Base-by-base conservation (phyloP, 768 basidiomycete genomes). In the Suillus variegatus region DNA sequence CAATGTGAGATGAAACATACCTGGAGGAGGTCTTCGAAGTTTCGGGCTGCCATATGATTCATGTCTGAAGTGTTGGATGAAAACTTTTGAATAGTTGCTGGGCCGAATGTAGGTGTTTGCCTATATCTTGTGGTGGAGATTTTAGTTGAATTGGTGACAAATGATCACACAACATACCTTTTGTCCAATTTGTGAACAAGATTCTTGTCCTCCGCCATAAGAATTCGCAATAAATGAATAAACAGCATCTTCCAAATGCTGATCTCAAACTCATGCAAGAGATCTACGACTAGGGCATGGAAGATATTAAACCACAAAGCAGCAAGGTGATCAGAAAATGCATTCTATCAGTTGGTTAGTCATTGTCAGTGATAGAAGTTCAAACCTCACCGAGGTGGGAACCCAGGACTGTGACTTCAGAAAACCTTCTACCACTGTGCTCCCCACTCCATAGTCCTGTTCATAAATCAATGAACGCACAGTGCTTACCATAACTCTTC, bases 1-100 rank as follows among this genome's bases (percentile, higher is more conserved):
- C 20, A 58, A 28, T 22, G 47, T 46, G 12, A 49, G 12, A 6
- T n/a, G 9, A 1, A 6, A 0, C 49, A 18, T 20, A 63, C 62
- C 69, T 79, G 79, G 0, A 80, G 64, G 3, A 80, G 67, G 58
- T 80, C 80, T 55, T 80, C 77, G 64, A 71, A 80, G 55, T 80
- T 77, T n/a, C 71, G 68, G 1, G 78, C 79, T 16, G 76, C 77
- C 16, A 79, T 64, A 6, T 5, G 3, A 12, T 6, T 49, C 47
- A 49, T 13, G 4, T 22, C 47, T 5, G 6, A 49, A 12, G 47
- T 0, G 5, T 49, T 49, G 47, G 47, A 22, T 2, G 22, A 49
- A 49, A 49, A 49, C 25, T 41, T 41, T 41, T 1, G 14, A 4
- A 41, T 41, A 6, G 41, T 41, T 41, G 41, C 14, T 41, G 41